Percentiles rank a stretch among this genome's conserved stretches.
phyloP scores from a whole-genome alignment of 2,329 filamentous ascomycete genomes.

The Fusarium irregulare region DNA sequence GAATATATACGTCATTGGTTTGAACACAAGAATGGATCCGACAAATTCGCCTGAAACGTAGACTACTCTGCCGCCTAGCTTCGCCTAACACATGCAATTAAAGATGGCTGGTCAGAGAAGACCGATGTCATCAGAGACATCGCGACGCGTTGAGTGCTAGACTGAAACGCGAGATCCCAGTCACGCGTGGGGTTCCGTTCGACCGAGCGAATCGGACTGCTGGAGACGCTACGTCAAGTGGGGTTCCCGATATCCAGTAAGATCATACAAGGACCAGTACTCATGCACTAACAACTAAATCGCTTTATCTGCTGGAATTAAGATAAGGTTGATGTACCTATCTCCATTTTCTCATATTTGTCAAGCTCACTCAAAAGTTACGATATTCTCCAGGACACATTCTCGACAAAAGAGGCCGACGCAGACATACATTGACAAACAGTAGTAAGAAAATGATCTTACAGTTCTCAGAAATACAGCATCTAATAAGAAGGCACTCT shows the following conservation, averaged over 20 bases:
- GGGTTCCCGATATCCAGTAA: accelerated
- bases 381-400: accelerated
- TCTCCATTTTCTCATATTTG: accelerated
- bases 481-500: not conserved
- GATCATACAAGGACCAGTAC: accelerated
- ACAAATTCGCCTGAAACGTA: not conserved
- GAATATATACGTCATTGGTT: not conserved
- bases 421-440: not conserved
- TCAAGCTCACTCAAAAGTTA: not conserved
- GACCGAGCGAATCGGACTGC: not conserved
- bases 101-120: not conserved
- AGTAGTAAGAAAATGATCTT: accelerated
- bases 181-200: accelerated
- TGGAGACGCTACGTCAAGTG: accelerated
- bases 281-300: not conserved
- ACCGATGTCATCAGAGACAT: not conserved
- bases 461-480: not conserved
- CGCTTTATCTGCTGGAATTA: accelerated
- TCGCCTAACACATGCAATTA: not conserved
- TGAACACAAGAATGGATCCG: not conserved
- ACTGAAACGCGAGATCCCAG: too few relatives aligned
- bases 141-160: not conserved
- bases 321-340: not conserved
- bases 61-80: not conserved
- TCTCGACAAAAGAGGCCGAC: accelerated